phyloP scores from a whole-genome alignment of 2,329 filamentous ascomycete genomes.

The Aspergillus terreus region DNA sequence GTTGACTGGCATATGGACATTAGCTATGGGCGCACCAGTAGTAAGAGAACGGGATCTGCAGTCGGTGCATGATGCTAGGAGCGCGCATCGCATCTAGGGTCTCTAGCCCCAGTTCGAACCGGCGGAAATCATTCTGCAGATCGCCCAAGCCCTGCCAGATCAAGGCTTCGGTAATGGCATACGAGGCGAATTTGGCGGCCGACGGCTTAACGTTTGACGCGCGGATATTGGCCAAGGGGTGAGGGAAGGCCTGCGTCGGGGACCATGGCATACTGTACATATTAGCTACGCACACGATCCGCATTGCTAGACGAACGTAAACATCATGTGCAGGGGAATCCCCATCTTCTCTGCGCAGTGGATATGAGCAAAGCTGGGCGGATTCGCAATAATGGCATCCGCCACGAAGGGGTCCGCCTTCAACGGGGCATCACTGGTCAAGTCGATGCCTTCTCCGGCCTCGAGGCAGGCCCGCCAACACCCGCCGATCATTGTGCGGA shows the following conservation, averaged over 20 bases:
- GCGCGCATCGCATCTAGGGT: slow-evolving; percentile 75
- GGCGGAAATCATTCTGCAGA: slow-evolving; percentile 53
- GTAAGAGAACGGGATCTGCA: slow-evolving; percentile 79
- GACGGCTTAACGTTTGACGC: slow-evolving; percentile 67
- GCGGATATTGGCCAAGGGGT: slow-evolving; percentile 77
- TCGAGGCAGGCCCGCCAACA: neutral
- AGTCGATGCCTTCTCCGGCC: neutral
- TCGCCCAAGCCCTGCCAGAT: slow-evolving; percentile 88
- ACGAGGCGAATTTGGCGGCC: slow-evolving; percentile 73
- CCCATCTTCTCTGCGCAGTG: neutral
- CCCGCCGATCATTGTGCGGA: neutral
- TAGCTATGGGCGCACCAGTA: slow-evolving; percentile 57
- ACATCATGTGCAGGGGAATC: neutral
- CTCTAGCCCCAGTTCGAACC: slow-evolving; percentile 66
- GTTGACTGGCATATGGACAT: too few species aligned
- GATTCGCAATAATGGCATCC: slow-evolving; percentile 1
- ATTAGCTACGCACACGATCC: neutral
- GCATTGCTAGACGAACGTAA: neutral
- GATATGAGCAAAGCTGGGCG: slow-evolving; percentile 1
- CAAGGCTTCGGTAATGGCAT: slow-evolving; percentile 78
- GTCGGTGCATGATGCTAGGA: slow-evolving; percentile 69
- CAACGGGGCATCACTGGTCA: neutral
- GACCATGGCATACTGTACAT: slow-evolving; percentile 74
- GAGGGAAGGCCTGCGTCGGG: slow-evolving; percentile 76
- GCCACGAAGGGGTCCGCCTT: neutral